Conservation (phyloP, 345 rosid genomes). For the Orychophragmus violaceus region DNA sequence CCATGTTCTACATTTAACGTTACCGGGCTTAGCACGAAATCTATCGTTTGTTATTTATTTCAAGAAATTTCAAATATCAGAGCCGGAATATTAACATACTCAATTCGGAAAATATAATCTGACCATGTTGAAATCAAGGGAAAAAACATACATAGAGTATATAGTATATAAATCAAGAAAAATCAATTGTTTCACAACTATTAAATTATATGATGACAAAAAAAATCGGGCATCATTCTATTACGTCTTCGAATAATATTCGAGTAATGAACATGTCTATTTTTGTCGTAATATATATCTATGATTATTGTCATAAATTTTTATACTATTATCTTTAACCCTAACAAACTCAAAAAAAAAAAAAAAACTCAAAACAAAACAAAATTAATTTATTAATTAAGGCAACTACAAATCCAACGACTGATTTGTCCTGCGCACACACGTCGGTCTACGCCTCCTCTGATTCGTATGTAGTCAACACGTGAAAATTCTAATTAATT, state of each 20-base stretch:
- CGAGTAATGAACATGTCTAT: neutral
- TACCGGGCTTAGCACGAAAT: slow-evolving; percentile 20
- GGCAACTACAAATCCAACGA: slow-evolving; percentile 24
- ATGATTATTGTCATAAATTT: slow-evolving; percentile 3
- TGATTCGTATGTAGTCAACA: neutral
- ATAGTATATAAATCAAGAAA: neutral
- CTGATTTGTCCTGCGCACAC: slow-evolving; percentile 22
- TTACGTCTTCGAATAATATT: neutral
- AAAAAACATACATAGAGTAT: neutral
- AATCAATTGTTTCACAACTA: neutral
- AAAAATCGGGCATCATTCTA: neutral
- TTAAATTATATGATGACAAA: slow-evolving; percentile 8
- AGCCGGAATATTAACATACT: neutral
- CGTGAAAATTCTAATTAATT: neutral
- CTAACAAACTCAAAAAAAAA: too few species aligned
- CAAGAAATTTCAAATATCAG: neutral
- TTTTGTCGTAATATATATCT: slow-evolving; percentile 18
- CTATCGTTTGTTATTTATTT: neutral
- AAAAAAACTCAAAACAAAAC: too few species aligned
- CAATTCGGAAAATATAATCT: neutral
- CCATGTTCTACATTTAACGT: slow-evolving; percentile 26
- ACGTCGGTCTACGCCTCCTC: neutral
- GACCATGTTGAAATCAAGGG: slow-evolving; percentile 1
- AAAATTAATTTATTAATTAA: slow-evolving; percentile 1
- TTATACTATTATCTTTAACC: slow-evolving; percentile 14